Conservation (phyloP, 148 eudicot species). For the Gaultheria prostrata region DNA sequence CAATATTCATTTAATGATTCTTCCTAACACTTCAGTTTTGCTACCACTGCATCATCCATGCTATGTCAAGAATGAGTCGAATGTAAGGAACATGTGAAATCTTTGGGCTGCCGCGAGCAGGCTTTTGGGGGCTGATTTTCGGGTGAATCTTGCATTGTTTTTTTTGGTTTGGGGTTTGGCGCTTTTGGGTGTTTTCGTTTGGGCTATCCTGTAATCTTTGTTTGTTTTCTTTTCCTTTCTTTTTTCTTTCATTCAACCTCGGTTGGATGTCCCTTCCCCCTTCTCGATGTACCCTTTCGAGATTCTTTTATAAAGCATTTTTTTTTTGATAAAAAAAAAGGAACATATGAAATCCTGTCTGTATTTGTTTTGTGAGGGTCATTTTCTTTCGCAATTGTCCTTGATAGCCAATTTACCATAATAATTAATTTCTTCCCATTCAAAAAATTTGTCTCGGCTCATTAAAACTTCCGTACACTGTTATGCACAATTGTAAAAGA, state of each 20-base stretch:
- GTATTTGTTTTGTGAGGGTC: neutral
- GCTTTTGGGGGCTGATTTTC: no score
- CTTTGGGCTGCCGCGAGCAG: no score
- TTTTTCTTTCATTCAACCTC: no score
- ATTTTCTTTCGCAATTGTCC: neutral
- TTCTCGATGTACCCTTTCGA: no score
- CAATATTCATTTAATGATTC: neutral
- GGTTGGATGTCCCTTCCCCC: no score
- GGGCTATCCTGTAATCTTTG: no score
- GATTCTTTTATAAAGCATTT: no score
- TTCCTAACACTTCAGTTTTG: neutral
- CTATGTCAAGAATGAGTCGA: neutral
- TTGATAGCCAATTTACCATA: neutral
- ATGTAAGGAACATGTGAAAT: neutral
- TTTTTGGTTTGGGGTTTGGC: no score
- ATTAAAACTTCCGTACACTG: neutral
- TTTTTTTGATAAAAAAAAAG: no score
- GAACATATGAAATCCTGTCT: neutral
- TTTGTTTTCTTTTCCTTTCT: no score
- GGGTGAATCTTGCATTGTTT: no score
- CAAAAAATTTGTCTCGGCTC: neutral
- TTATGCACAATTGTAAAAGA: neutral
- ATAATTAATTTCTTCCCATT: neutral
- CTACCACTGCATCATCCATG: neutral
- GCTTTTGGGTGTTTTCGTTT: no score